Evolutionary conservation across 2,329 filamentous ascomycete genomes (phyloP).

Genomic region (Didymella lethalis): DNA sequence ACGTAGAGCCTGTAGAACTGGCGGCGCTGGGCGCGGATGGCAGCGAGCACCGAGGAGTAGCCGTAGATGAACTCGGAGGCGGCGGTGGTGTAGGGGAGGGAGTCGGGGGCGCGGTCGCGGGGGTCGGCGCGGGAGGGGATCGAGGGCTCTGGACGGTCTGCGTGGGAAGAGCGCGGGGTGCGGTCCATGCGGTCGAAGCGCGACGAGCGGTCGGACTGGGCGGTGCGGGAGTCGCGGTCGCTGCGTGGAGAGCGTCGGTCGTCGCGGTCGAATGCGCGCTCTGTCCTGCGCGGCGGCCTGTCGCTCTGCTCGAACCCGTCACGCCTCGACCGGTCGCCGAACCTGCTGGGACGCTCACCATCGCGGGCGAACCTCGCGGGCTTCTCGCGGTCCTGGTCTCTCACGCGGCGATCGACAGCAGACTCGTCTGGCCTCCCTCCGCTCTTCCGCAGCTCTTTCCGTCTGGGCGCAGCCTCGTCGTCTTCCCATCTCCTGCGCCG

Average conservation of each 20-base stretch:
- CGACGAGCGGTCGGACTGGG: constrained; percentile 3
- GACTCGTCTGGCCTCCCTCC: constrained; percentile 10
- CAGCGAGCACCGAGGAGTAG: constrained; percentile 79
- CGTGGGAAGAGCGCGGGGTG: background rate
- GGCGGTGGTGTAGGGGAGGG: constrained; percentile 78
- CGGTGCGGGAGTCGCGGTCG: constrained; percentile 10
- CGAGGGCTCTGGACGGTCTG: background rate
- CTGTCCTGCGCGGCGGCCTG: background rate
- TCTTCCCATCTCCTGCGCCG: constrained; percentile 19
- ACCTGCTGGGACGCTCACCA: constrained; percentile 2
- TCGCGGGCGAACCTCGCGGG: background rate
- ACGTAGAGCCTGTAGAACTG: constrained; percentile 87
- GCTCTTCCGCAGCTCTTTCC: constrained; percentile 19
- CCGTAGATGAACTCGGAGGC: constrained; percentile 94
- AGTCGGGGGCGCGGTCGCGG: constrained; percentile 26
- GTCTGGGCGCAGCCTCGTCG: constrained; percentile 13
- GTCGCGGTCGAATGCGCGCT: background rate
- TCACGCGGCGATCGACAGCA: constrained; percentile 13
- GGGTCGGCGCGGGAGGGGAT: constrained; percentile 10
- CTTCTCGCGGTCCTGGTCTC: constrained; percentile 13
- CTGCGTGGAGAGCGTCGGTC: constrained; percentile 7
- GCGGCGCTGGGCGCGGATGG: constrained; percentile 72
- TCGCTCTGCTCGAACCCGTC: constrained; percentile 2
- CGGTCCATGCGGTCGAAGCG: constrained; percentile 1
- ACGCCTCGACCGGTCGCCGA: background rate